A percentile compares a stretch with the other conserved stretches of the same genome.
phyloP scores from a whole-genome alignment of 2,329 filamentous ascomycete genomes.

The Fusarium sp. region DNA sequence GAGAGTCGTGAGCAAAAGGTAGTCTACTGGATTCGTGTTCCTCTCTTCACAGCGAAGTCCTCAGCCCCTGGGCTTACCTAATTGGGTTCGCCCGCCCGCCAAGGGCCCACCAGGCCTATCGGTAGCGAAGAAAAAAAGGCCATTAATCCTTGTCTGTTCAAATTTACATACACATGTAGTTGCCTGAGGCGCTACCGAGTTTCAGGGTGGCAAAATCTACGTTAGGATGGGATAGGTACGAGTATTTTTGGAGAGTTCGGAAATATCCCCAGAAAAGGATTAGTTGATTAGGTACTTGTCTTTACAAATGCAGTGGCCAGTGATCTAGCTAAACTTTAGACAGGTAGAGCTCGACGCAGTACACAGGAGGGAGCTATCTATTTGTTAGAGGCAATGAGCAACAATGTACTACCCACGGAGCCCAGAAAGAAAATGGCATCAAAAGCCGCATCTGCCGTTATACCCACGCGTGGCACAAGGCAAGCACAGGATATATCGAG shows the following conservation, averaged over 20 bases:
- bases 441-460: too few relatives aligned
- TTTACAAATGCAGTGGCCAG: too few relatives aligned
- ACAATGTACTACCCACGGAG: too few relatives aligned
- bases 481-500: too few relatives aligned
- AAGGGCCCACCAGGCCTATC: constrained; percentile 27
- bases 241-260: not conserved
- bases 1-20: constrained; percentile 38
- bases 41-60: constrained; percentile 29
- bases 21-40: constrained; percentile 30
- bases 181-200: constrained; percentile 40
- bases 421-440: too few relatives aligned
- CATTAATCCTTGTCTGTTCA: constrained; percentile 22
- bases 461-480: too few relatives aligned
- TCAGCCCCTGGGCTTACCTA: constrained; percentile 47
- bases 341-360: too few relatives aligned
- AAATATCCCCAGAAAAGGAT: constrained; percentile 11
- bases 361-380: too few relatives aligned
- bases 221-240: not conserved
- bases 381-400: too few relatives aligned
- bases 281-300: not conserved
- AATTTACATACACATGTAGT: constrained; percentile 7
- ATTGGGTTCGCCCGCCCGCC: constrained; percentile 22
- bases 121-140: constrained; percentile 14
- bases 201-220: constrained; percentile 1
- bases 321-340: too few relatives aligned